phyloP scores from a whole-genome alignment of 495 filamentous ascomycete species.

The Penicillium paxilli region DNA sequence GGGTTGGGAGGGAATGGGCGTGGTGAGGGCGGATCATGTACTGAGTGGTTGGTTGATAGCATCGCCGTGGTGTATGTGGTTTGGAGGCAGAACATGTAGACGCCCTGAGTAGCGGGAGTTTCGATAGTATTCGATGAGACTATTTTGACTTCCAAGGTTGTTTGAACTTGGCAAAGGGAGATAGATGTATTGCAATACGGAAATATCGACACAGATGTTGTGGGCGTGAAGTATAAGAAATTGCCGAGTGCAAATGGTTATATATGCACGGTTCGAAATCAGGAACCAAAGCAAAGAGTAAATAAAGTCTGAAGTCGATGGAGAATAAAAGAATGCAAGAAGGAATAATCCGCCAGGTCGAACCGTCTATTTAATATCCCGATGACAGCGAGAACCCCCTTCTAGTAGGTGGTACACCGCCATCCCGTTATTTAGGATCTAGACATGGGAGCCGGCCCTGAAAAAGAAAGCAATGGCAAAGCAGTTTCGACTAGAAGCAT shows the following conservation, averaged over 20 bases:
- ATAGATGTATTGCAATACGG: too few relatives aligned
- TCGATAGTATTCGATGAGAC: too few relatives aligned
- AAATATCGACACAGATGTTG: too few relatives aligned
- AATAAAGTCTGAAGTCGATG: not conserved
- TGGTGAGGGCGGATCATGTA: conserved; percentile 41
- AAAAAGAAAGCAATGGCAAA: conserved; percentile 10
- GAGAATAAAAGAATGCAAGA: not conserved
- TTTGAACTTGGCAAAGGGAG: too few relatives aligned
- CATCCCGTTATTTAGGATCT: conserved; percentile 28
- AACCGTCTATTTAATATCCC: conserved; percentile 21
- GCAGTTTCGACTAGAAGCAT: conserved; percentile 23
- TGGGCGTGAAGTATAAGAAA: too few relatives aligned
- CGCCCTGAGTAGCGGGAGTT: not conserved
- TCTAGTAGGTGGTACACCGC: conserved; percentile 39
- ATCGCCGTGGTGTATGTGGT: conserved; percentile 5
- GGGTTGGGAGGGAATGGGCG: conserved; percentile 44
- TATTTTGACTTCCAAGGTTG: too few relatives aligned
- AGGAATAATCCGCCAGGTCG: not conserved
- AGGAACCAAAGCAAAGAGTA: not conserved
- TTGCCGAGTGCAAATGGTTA: too few relatives aligned
- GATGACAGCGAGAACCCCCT: conserved; percentile 9
- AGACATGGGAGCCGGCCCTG: not conserved
- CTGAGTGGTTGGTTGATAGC: conserved; percentile 22
- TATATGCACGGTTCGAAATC: too few relatives aligned
- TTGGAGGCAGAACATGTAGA: not conserved